Conservation (phyloP, 306 rosid genomes). For the Macrotyloma uniflorum region DNA sequence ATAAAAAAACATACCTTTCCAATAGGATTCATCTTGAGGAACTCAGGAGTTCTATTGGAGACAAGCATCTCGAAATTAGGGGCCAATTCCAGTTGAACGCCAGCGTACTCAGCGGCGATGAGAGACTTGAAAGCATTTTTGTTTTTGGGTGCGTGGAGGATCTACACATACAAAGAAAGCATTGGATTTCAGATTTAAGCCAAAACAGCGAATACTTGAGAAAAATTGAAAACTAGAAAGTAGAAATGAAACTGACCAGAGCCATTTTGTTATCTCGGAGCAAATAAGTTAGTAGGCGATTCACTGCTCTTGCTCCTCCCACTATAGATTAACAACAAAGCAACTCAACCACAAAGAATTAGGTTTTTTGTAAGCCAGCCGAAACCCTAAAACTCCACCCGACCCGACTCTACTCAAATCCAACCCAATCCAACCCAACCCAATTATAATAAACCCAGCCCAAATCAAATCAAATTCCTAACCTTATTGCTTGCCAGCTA, state of each 20-base stretch:
- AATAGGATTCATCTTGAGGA: slow-evolving; percentile 76
- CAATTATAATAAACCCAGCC: not conserved
- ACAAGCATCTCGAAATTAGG: slow-evolving; percentile 72
- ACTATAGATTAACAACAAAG: not conserved
- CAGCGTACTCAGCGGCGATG: slow-evolving; percentile 62
- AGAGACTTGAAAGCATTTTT: slow-evolving; percentile 67
- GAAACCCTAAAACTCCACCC: not conserved
- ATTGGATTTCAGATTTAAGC: too few species aligned
- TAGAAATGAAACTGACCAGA: not conserved
- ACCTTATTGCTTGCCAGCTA: not conserved
- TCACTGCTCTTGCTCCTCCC: not conserved
- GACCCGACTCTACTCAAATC: not conserved
- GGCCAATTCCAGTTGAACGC: slow-evolving; percentile 59
- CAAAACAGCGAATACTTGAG: too few species aligned
- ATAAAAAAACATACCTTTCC: too few species aligned
- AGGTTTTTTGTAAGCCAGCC: not conserved
- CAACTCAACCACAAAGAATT: too few species aligned
- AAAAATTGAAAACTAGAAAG: not conserved
- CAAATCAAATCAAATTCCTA: not conserved
- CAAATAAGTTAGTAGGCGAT: not conserved
- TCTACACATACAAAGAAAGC: slow-evolving; percentile 49
- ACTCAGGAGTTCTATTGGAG: slow-evolving; percentile 75
- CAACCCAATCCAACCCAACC: not conserved
- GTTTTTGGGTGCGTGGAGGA: slow-evolving; percentile 60
- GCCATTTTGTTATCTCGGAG: not conserved